Evolutionary conservation across 495 filamentous ascomycete species (phyloP).

Genomic region (Cladorrhinum samala): DNA sequence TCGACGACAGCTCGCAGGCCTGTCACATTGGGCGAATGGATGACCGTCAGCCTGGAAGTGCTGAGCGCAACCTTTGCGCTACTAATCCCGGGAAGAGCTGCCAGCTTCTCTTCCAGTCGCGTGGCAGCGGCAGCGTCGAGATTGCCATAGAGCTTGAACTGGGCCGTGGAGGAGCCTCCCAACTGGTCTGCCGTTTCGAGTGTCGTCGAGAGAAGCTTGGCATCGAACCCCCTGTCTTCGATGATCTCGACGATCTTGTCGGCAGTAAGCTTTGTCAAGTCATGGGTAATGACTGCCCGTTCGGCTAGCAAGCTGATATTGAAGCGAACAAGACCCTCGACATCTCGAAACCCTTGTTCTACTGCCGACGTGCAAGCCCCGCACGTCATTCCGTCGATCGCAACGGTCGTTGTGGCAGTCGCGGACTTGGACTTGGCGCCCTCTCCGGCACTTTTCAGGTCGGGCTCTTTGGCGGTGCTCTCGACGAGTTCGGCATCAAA

Average conservation of each 20-base stretch:
- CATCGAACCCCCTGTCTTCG: conserved; percentile 88
- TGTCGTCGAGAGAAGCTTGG: conserved; percentile 63
- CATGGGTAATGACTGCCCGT: conserved; percentile 81
- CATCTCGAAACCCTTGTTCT: conserved; percentile 67
- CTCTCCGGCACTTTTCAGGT: conserved; percentile 27
- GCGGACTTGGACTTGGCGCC: conserved; percentile 11
- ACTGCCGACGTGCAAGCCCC: conserved; percentile 90
- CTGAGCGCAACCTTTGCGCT: conserved; percentile 65
- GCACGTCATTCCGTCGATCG: conserved; percentile 97
- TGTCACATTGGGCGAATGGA: conserved; percentile 60
- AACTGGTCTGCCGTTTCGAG: conserved; percentile 41
- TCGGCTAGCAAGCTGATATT: conserved; percentile 93
- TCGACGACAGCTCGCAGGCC: conserved; percentile 81
- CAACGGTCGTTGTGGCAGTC: conserved; percentile 69
- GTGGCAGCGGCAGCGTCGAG: conserved; percentile 62
- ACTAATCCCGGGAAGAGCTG: conserved; percentile 59
- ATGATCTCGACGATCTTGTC: conserved; percentile 81
- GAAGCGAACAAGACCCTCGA: conserved; percentile 76
- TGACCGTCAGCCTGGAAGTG: conserved; percentile 61
- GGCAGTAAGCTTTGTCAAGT: conserved; percentile 57
- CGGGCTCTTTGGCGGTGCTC: conserved; percentile 33
- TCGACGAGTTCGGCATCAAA: conserved; percentile 81
- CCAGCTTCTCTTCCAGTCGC: conserved; percentile 63
- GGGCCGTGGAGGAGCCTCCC: conserved; percentile 47
- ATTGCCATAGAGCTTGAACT: conserved; percentile 80